A percentile compares a stretch with the other conserved stretches of the same genome.
Conservation (phyloP, 306 rosid species). For the Biancaea sappan region DNA sequence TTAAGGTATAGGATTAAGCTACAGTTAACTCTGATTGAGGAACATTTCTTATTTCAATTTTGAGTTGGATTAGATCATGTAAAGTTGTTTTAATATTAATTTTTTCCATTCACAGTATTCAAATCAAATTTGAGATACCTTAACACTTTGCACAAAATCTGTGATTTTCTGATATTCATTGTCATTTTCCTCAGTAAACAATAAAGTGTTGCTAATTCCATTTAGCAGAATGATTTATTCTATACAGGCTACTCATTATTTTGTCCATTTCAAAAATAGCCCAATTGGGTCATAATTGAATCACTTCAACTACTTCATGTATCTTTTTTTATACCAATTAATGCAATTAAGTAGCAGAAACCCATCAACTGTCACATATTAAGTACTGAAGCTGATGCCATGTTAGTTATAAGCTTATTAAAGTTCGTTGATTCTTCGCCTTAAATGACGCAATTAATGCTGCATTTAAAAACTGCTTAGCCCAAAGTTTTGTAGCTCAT, state of each 20-base stretch:
- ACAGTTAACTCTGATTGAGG: too few species aligned
- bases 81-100: too few species aligned
- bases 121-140: too few species aligned
- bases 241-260: background rate
- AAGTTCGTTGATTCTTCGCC: background rate
- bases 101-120: too few species aligned
- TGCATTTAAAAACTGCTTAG: conserved; percentile 2
- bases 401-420: background rate
- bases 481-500: background rate
- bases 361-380: background rate
- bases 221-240: background rate
- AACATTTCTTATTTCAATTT: too few species aligned
- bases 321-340: background rate
- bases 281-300: background rate
- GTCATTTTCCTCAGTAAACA: background rate
- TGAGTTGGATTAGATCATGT: too few species aligned
- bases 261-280: background rate
- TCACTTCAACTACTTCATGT: background rate
- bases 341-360: background rate
- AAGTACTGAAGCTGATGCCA: background rate
- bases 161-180: background rate
- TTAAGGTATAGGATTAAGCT: too few species aligned
- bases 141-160: background rate
- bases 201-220: background rate
- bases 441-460: background rate